Base-by-base conservation (phyloP, 441 rosid species). In the Aquilaria agallochum region DNA sequence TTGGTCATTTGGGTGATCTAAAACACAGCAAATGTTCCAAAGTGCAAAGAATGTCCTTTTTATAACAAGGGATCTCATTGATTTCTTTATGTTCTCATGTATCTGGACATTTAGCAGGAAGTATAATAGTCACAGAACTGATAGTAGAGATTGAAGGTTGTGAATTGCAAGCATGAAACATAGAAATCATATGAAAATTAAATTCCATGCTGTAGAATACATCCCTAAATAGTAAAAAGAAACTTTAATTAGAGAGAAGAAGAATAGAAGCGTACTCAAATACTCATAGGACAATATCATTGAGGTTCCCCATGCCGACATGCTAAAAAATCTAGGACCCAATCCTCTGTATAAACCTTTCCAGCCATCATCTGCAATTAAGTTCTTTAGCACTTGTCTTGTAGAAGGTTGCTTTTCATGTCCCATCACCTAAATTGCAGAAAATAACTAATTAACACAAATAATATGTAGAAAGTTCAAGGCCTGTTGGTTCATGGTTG, bases 221-320 rank as follows among this genome's bases (percentile, higher is more conserved):
- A 15, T 46, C 20, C 47, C n/a, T 14, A 12, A 32, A 13, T 40
- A 14, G 31, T 62, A 30, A 57, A 58, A 53, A 14, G 51, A 14
- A 6, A 52, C 11, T 46, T 0, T 33, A 31, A 15, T 20, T 52
- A 44, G 5, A 57, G 53, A 46, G 65, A 58, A 65, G 53, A 55
- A 47, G 67, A 67, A 60, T 67, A 47, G 53, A 59, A 36, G 32
- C 97, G 69, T 85, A 93, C 97, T 94, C 77, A 91, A 78, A 75
- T 91, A 94, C 73, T 94, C 99, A 50, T 95, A 95, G 64, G 97
- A 72, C 74, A 89, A 62, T 64, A 95, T 95, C 99, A 95, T 89
- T 0, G 99, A 79, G 66, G 99, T 91, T 81, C 96, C 99, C 97
- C 97, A 91, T 56, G 95, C 90, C 12, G 99, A 94, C 94, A 84